Percentiles rank a stretch among this genome's conserved stretches.
phyloP scores from a whole-genome alignment of 306 rosid species.

The Senna tora region DNA sequence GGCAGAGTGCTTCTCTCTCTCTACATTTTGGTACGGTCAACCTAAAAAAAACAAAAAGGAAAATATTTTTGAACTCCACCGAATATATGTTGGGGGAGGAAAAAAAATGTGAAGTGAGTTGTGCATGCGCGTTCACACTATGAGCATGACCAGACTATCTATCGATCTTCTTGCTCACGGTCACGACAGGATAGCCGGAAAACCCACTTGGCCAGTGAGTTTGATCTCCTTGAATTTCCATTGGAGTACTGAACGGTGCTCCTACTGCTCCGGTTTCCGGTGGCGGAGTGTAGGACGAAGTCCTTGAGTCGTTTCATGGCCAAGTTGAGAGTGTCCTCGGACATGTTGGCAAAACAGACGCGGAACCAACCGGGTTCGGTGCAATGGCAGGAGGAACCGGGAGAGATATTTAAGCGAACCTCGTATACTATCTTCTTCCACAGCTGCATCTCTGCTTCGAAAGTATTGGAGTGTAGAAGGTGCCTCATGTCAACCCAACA shows the following conservation, averaged over 20 bases:
- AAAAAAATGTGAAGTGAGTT: slow-evolving; percentile 3
- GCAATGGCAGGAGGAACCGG: slow-evolving; percentile 86
- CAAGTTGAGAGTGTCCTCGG: slow-evolving; percentile 57
- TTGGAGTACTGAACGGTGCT: slow-evolving; percentile 18
- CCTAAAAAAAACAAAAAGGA: not conserved
- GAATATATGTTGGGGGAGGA: too few relatives aligned
- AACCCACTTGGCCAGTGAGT: slow-evolving; percentile 73
- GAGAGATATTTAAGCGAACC: slow-evolving; percentile 72
- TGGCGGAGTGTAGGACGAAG: slow-evolving; percentile 49
- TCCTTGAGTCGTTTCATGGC: slow-evolving; percentile 65
- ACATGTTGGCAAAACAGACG: slow-evolving; percentile 82
- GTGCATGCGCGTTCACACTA: slow-evolving; percentile 43
- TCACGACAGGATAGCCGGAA: slow-evolving; percentile 70
- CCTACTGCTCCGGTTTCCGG: not conserved
- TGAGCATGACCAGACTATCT: slow-evolving; percentile 48
- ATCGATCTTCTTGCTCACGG: slow-evolving; percentile 60
- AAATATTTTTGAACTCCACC: too few relatives aligned
- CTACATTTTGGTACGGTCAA: slow-evolving; percentile 43
- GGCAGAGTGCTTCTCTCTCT: slow-evolving; percentile 57
- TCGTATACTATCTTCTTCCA: slow-evolving; percentile 79
- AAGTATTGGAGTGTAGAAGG: slow-evolving; percentile 59
- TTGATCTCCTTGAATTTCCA: slow-evolving; percentile 41
- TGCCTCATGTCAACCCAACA: slow-evolving; percentile 90
- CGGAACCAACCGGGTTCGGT: slow-evolving; percentile 88
- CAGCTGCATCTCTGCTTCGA: slow-evolving; percentile 79